Evolutionary conservation across 257 asterid species (phyloP).

Genomic region (Jaltomata sinuosa): DNA sequence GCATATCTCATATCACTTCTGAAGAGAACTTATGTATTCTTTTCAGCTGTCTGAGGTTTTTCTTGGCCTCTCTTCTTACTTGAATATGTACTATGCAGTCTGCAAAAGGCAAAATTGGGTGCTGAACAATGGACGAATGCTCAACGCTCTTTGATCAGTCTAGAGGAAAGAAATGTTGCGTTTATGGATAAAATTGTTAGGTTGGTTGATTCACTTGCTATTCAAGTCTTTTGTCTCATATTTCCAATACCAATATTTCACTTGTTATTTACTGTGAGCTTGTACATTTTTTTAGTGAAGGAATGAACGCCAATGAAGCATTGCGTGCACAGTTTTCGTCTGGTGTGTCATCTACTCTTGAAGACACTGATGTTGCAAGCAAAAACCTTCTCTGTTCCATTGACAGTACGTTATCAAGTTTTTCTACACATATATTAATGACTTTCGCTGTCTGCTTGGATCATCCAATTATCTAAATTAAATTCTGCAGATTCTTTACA

Average conservation of each 20-base stretch:
- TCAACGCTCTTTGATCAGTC: conserved; percentile 58
- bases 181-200: conserved; percentile 64
- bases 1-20: not conserved
- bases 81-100: conserved; percentile 28
- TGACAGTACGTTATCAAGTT: conserved; percentile 49
- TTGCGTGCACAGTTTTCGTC: conserved; percentile 60
- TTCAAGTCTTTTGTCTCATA: not conserved
- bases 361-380: conserved; percentile 76
- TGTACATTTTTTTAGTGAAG: conserved; percentile 44
- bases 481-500: conserved; percentile 62
- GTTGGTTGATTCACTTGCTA: conserved; percentile 22
- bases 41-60: not conserved
- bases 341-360: conserved; percentile 68
- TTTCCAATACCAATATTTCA: not conserved
- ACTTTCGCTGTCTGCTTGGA: not conserved
- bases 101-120: conserved; percentile 81
- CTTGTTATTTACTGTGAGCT: not conserved
- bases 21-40: not conserved
- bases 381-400: conserved; percentile 68
- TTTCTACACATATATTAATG: not conserved
- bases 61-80: not conserved
- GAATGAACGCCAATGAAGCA: conserved; percentile 61
- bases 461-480: not conserved
- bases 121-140: conserved; percentile 82
- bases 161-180: conserved; percentile 68